Conservation (phyloP, 129 eudicot genomes). For the Silybum marianum region DNA sequence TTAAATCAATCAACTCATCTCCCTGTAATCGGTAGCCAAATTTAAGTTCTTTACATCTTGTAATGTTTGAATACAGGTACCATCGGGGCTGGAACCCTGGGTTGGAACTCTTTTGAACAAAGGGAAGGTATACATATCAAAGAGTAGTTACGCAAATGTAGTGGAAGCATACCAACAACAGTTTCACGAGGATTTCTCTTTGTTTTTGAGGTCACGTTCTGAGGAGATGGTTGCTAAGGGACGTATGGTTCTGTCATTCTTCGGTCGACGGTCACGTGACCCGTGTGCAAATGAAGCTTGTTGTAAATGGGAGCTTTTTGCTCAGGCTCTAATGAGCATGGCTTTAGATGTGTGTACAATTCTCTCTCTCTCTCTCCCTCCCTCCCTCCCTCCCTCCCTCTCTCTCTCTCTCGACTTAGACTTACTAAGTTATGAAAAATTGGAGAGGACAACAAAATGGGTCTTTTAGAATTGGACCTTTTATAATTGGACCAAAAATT, state of each 20-base stretch:
- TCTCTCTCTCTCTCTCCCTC: background rate
- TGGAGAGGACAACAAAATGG: background rate
- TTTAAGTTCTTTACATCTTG: background rate
- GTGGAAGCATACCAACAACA: constrained; percentile 48
- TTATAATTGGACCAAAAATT: background rate
- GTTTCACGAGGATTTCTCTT: constrained; percentile 44
- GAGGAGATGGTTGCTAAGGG: constrained; percentile 52
- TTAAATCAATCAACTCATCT: background rate
- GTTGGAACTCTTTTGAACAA: constrained; percentile 38
- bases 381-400: too few species aligned
- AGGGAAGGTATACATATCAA: constrained; percentile 50
- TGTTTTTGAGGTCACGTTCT: constrained; percentile 53
- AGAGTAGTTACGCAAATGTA: constrained; percentile 40
- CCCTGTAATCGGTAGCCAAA: background rate
- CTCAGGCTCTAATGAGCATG: constrained; percentile 48
- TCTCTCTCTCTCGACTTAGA: background rate
- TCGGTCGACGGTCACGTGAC: constrained; percentile 43
- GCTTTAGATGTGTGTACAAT: constrained; percentile 39
- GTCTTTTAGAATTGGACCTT: background rate
- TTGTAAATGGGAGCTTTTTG: constrained; percentile 54
- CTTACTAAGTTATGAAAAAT: background rate
- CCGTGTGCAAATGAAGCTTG: constrained; percentile 41
- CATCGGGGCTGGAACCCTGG: constrained; percentile 33
- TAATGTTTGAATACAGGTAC: constrained; percentile 43
- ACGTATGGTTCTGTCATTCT: constrained; percentile 55